These are phyloP conservation scores for Crucibulum laeve DNA, from an alignment of 768 basidiomycete species.

Conservation along the genomic window DNA sequence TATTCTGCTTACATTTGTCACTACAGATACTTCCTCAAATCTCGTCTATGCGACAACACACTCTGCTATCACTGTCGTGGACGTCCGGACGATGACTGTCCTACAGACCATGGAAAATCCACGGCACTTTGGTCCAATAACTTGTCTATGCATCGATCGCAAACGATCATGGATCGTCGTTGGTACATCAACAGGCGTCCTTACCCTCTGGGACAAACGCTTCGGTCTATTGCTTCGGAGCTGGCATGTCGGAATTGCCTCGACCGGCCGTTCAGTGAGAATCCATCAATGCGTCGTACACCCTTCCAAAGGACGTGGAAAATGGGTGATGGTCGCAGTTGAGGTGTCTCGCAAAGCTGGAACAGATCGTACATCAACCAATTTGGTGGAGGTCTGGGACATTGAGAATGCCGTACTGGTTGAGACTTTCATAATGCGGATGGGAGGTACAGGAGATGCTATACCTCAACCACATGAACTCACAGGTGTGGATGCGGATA, in stretches of 20 bases:
- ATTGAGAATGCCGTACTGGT: conserved; percentile 77
- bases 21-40: conserved; percentile 65
- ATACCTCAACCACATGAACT: conserved; percentile 50
- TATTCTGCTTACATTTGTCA: background rate
- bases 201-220: conserved; percentile 93
- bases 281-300: conserved; percentile 79
- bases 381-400: conserved; percentile 87
- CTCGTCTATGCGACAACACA: conserved; percentile 85
- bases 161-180: conserved; percentile 86
- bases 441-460: conserved; percentile 40
- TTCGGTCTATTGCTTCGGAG: conserved; percentile 87
- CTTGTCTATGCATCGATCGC: conserved; percentile 77
- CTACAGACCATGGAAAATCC: conserved; percentile 81
- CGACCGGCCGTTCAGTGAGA: conserved; percentile 46
- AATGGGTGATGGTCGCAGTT: conserved; percentile 85
- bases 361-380: conserved; percentile 37
- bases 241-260: conserved; percentile 71
- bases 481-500: conserved; percentile 51
- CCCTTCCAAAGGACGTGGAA: conserved; percentile 81
- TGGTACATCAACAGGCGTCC: conserved; percentile 79
- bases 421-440: conserved; percentile 71
- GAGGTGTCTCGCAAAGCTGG: conserved; percentile 42
- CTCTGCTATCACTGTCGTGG: conserved; percentile 69
- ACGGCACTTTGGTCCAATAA: conserved; percentile 81
- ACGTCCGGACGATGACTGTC: conserved; percentile 80